A percentile compares a stretch with the other conserved stretches of the same genome.
Evolutionary conservation across 305 asterid species (phyloP).

Genomic region (Fraxinus greggii): DNA sequence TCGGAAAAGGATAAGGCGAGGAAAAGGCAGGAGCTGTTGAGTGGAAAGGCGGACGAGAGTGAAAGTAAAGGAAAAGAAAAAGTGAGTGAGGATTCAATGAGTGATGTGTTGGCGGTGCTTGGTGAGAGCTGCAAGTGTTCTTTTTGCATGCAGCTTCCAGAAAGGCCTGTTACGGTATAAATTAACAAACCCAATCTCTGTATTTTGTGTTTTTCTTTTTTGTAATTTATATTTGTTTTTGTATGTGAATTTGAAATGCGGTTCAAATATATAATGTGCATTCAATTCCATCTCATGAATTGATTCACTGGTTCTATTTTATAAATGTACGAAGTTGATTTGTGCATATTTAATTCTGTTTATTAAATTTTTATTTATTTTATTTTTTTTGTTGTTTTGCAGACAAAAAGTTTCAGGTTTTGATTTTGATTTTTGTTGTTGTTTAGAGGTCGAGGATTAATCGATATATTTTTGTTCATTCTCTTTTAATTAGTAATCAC

Average conservation of each 20-base stretch:
- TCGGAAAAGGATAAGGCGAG: slow-evolving; percentile 65
- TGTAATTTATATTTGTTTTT: background rate
- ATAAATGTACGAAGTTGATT: background rate
- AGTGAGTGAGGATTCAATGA: slow-evolving; percentile 26
- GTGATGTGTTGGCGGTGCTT: slow-evolving; percentile 49
- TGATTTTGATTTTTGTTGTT: background rate
- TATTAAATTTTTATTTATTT: background rate
- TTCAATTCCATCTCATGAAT: background rate
- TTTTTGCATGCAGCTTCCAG: slow-evolving; percentile 72
- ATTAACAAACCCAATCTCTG: background rate
- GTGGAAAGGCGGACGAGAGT: slow-evolving; percentile 39
- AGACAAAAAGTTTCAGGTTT: background rate
- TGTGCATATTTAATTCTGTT: background rate
- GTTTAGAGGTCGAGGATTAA: background rate
- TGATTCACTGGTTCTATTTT: background rate
- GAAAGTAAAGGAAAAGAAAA: slow-evolving; percentile 26
- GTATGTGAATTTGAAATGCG: background rate
- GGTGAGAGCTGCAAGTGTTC: slow-evolving; percentile 67
- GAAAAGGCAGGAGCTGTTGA: slow-evolving; percentile 52
- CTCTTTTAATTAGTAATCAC: background rate
- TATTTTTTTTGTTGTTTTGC: background rate
- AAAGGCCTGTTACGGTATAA: slow-evolving; percentile 79
- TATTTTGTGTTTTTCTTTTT: background rate
- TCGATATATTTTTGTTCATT: background rate
- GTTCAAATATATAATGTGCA: background rate